phyloP scores from a whole-genome alignment of 495 filamentous ascomycete species.

The Penicillium lividum region DNA sequence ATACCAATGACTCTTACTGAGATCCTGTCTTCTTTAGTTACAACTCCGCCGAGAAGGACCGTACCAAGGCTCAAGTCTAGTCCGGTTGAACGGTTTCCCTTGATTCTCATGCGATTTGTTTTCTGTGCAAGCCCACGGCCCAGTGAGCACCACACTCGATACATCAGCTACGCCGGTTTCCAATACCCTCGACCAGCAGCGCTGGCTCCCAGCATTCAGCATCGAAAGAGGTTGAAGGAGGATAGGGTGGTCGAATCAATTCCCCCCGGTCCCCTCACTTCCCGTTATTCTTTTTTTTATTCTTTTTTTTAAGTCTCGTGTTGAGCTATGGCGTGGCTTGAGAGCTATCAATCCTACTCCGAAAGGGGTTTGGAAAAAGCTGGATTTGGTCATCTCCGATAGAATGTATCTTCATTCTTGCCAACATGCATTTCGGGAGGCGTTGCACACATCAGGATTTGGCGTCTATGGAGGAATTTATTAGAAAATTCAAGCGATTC shows the following conservation, averaged over 20 bases:
- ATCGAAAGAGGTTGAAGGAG: background rate
- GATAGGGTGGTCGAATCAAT: background rate
- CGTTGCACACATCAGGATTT: slow-evolving; percentile 16
- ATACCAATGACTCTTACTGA: background rate
- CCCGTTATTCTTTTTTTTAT: background rate
- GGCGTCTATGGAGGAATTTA: slow-evolving; percentile 13
- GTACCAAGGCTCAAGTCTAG: slow-evolving; percentile 37
- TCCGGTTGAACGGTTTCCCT: background rate
- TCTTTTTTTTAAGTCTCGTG: slow-evolving; percentile 3
- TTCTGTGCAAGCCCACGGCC: background rate
- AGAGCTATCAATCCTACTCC: background rate
- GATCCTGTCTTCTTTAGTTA: slow-evolving; percentile 20
- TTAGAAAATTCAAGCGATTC: slow-evolving; percentile 10
- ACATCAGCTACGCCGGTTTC: background rate
- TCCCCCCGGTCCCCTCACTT: background rate
- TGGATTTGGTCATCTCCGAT: background rate
- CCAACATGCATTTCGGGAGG: slow-evolving; percentile 12
- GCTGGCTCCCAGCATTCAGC: background rate
- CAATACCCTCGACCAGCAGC: background rate
- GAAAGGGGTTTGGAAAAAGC: background rate
- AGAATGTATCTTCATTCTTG: slow-evolving; percentile 6
- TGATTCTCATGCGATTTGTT: slow-evolving; percentile 7
- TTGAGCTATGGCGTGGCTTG: background rate
- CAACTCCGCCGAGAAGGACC: slow-evolving; percentile 39
- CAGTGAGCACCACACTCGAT: background rate